phyloP scores from a whole-genome alignment of 2,329 filamentous ascomycete genomes.

The Cordyceps javanica region DNA sequence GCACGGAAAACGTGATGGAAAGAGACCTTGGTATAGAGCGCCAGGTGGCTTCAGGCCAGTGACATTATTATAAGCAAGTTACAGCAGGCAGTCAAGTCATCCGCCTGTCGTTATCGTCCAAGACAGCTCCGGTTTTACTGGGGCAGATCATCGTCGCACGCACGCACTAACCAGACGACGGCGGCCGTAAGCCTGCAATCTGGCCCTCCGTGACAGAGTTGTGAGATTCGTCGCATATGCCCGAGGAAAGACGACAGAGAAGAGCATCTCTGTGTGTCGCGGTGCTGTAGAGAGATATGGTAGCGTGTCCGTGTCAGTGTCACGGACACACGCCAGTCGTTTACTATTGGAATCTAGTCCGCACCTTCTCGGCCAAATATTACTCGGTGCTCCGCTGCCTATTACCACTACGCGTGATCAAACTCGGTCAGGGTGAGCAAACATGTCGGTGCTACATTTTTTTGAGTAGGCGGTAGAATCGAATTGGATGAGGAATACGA shows the following conservation, averaged over 20 bases:
- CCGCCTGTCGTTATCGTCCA: no score
- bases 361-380: constrained; percentile 5
- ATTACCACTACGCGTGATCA: background rate
- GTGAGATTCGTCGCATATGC: background rate
- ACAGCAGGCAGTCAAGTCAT: no score
- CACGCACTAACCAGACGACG: no score
- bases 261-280: no score
- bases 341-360: background rate
- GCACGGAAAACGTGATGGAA: no score
- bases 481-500: no score
- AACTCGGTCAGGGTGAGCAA: background rate
- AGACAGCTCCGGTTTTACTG: no score
- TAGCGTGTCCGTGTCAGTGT: background rate
- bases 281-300: background rate
- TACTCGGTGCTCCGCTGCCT: background rate
- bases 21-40: no score
- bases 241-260: background rate
- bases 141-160: no score
- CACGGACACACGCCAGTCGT: background rate
- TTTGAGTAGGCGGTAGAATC: background rate
- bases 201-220: no score
- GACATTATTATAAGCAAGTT: no score
- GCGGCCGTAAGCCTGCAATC: no score
- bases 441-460: background rate
- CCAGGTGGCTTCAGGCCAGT: background rate